Evolutionary conservation across 768 basidiomycete genomes (phyloP).

Genomic region (Baorangia bicolor): DNA sequence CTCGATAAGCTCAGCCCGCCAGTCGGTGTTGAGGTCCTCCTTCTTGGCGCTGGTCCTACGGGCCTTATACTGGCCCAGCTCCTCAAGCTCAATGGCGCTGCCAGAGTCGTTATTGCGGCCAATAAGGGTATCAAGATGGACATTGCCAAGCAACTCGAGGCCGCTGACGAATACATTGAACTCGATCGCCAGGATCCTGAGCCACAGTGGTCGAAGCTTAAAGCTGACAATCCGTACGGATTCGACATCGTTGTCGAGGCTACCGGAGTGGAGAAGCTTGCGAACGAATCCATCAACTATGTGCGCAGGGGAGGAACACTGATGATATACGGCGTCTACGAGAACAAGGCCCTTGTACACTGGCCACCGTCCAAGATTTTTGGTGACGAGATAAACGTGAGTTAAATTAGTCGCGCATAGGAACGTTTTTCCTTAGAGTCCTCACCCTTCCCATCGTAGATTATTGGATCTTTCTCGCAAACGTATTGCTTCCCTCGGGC

Average conservation of each 20-base stretch:
- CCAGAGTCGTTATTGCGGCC: slow-evolving; percentile 77
- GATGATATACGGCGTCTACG: slow-evolving; percentile 91
- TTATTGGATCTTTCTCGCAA: slow-evolving; percentile 90
- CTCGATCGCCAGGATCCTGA: slow-evolving; percentile 74
- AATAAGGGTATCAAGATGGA: slow-evolving; percentile 92
- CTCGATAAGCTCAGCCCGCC: slow-evolving; percentile 83
- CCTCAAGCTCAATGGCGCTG: slow-evolving; percentile 83
- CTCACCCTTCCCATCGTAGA: slow-evolving; percentile 41
- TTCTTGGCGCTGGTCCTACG: slow-evolving; percentile 90
- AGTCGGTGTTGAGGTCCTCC: slow-evolving; percentile 80
- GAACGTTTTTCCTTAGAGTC: not conserved
- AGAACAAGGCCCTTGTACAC: slow-evolving; percentile 77
- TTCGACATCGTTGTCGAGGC: slow-evolving; percentile 86
- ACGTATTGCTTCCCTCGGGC: slow-evolving; percentile 89
- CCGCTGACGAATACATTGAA: slow-evolving; percentile 84
- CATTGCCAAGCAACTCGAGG: slow-evolving; percentile 74
- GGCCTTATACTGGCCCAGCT: slow-evolving; percentile 89
- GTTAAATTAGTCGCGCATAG: not conserved
- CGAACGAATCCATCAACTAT: slow-evolving; percentile 88
- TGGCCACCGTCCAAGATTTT: slow-evolving; percentile 88
- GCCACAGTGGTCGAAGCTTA: slow-evolving; percentile 77
- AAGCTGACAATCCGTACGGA: slow-evolving; percentile 79
- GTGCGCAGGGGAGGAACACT: slow-evolving; percentile 82
- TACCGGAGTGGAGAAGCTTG: slow-evolving; percentile 81
- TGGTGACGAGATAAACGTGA: slow-evolving; percentile 64